These are phyloP conservation scores for Teratosphaeria zuluensis DNA, from an alignment of 2,329 filamentous ascomycete genomes.

Conservation along the genomic window DNA sequence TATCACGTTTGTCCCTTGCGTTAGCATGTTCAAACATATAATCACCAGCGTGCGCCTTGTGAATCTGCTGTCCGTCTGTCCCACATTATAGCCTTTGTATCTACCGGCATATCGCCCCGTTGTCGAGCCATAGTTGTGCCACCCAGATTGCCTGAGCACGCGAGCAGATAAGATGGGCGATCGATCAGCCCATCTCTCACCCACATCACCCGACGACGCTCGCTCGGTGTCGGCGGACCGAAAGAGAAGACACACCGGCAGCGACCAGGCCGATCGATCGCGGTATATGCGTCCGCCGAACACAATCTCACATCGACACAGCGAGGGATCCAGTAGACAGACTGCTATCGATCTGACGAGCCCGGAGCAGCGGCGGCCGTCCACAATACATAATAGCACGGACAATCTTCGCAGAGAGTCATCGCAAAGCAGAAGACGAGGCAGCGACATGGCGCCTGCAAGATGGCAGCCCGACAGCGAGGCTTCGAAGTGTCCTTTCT, in stretches of 20 bases:
- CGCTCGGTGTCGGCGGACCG: slow-evolving; percentile 13
- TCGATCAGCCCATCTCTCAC: neutral
- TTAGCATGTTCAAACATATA: neutral
- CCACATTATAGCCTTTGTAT: neutral
- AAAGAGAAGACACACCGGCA: slow-evolving; percentile 19
- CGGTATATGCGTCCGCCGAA: neutral
- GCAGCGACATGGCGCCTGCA: slow-evolving; percentile 50
- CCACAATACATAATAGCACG: neutral
- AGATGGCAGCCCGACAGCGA: slow-evolving; percentile 84
- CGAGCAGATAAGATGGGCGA: neutral
- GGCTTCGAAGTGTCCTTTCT: slow-evolving; percentile 77
- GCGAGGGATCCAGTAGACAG: slow-evolving; percentile 8
- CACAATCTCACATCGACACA: neutral
- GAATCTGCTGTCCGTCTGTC: neutral
- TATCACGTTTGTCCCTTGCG: too few species aligned
- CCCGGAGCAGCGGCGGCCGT: slow-evolving; percentile 5
- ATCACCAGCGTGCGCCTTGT: neutral
- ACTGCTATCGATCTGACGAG: slow-evolving; percentile 18
- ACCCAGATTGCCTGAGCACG: neutral
- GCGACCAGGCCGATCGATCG: slow-evolving; percentile 9
- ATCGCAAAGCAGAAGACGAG: slow-evolving; percentile 5
- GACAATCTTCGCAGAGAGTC: slow-evolving; percentile 1
- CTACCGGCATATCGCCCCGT: neutral
- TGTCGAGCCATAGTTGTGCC: neutral
- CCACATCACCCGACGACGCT: neutral